Base-by-base conservation (phyloP, 192 early-diverging fungal genomes). In the Linnemannia exigua region DNA sequence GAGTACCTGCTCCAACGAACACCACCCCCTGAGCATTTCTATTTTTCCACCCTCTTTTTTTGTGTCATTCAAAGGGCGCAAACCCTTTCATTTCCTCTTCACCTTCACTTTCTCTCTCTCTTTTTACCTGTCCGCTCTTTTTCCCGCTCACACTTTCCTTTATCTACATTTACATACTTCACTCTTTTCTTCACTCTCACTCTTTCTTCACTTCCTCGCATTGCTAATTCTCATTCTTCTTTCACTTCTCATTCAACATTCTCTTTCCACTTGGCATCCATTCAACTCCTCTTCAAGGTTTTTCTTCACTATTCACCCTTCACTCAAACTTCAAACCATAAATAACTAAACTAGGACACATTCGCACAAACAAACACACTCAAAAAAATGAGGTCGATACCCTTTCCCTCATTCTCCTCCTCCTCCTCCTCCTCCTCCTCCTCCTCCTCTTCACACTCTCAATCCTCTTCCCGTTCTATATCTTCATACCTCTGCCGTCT, bases 321-420 rank as follows among this genome's bases (percentile, higher is more conserved):
- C 37, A 50, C 48, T 17, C 17, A 17, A 28, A 50, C 15, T n/a
- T 28, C 48, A 31, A 38, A 38, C 16, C 38, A 20, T 44, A 38
- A 41, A 63, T 4, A n/a, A 44, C 1, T 19, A 33, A 47, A 47
- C 50, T 33, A 17, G 5, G 9, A 8, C 72, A 38, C 16, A 15
- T 38, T 28, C 38, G 16, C 44, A 61, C 41, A 16, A 36, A 17
- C 38, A 73, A 36, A n/a, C n/a, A n/a, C n/a, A n/a, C n/a, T n/a
- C n/a, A n/a, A n/a, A n/a, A 72, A 3, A 48, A 85, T 85, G 77
- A 38, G 38, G 54, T 79, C 72, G 82, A 84, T 66, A 52, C 67
- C 79, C 82, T 37, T 11, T 74, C 67, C 67, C 35, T 70, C 67
- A 12, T 47, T 44, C 67, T 22, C 48, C 7, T 38, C 44, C 1